Conservation (phyloP, 352 stramenopile species). For the Peronosclerospora sorghi region DNA sequence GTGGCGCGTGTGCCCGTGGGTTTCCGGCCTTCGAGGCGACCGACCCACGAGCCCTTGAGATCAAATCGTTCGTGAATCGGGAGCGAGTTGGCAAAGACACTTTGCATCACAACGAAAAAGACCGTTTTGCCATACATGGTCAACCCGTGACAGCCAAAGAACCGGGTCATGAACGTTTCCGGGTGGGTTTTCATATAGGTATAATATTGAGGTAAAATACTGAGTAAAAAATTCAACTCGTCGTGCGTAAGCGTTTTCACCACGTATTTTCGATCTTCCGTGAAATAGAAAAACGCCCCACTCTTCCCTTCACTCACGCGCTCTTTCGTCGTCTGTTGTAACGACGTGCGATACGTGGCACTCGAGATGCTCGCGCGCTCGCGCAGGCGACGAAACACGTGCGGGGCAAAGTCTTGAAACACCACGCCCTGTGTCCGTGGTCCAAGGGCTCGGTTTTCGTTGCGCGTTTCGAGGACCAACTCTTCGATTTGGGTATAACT, state of each 20-base stretch:
- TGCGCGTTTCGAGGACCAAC: slow-evolving; percentile 57
- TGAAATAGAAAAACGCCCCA: slow-evolving; percentile 80
- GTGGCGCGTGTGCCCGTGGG: slow-evolving; percentile 49
- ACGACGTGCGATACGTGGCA: slow-evolving; percentile 49
- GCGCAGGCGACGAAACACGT: slow-evolving; percentile 67
- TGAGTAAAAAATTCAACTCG: slow-evolving; percentile 63
- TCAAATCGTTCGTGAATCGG: slow-evolving; percentile 79
- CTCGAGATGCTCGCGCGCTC: slow-evolving; percentile 51
- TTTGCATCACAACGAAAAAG: slow-evolving; percentile 82
- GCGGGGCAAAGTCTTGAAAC: slow-evolving; percentile 71
- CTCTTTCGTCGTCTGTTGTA: slow-evolving; percentile 68
- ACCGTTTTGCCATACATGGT: slow-evolving; percentile 82
- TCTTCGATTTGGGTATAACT: slow-evolving; percentile 71
- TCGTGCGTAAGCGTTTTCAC: slow-evolving; percentile 73
- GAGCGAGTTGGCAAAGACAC: slow-evolving; percentile 64
- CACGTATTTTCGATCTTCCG: slow-evolving; percentile 71
- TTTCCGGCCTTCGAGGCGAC: slow-evolving; percentile 58
- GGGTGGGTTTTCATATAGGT: slow-evolving; percentile 50
- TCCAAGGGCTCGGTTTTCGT: slow-evolving; percentile 27
- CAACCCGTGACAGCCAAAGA: slow-evolving; percentile 70
- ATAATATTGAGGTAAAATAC: slow-evolving; percentile 64
- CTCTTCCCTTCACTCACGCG: slow-evolving; percentile 75
- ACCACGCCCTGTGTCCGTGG: slow-evolving; percentile 46
- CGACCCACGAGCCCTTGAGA: slow-evolving; percentile 81
- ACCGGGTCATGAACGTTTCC: slow-evolving; percentile 71